Percentiles rank a stretch among this genome's conserved stretches.
phyloP scores from a whole-genome alignment of 2,329 filamentous ascomycete genomes.

The Diplodia mutila region DNA sequence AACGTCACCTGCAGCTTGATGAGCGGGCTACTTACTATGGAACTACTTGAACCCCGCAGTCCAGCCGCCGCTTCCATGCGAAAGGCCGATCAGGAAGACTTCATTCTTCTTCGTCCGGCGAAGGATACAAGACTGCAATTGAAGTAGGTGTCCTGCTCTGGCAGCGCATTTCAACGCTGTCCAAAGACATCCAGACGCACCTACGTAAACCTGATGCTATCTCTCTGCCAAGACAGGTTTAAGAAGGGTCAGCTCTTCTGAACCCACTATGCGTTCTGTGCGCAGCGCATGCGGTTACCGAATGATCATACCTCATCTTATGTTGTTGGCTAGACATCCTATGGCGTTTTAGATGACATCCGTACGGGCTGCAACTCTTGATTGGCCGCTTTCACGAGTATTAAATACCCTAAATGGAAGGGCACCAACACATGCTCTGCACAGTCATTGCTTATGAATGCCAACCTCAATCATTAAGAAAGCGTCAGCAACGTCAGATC shows the following conservation, averaged over 20 bases:
- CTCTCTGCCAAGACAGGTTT: background rate
- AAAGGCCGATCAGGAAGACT: background rate
- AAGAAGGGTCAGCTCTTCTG: background rate
- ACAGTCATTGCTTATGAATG: slow-evolving; percentile 1
- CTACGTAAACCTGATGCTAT: background rate
- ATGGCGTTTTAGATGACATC: background rate
- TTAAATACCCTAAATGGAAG: slow-evolving; percentile 4
- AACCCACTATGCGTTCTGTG: background rate
- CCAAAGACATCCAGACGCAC: background rate
- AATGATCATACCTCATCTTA: background rate
- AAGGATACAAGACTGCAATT: background rate
- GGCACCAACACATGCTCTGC: background rate
- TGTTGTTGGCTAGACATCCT: background rate
- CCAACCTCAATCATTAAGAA: background rate
- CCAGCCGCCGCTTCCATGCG: background rate
- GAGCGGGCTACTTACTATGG: background rate
- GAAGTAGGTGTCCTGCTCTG: background rate
- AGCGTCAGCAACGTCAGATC: background rate
- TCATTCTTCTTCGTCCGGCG: background rate
- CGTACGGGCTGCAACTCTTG: background rate
- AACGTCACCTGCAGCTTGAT: background rate
- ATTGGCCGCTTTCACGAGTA: background rate
- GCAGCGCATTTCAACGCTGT: background rate
- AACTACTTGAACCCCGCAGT: background rate
- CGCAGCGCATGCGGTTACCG: background rate